Conservation (phyloP, 164 flowering plant species). For the Amborella trichopoda region DNA sequence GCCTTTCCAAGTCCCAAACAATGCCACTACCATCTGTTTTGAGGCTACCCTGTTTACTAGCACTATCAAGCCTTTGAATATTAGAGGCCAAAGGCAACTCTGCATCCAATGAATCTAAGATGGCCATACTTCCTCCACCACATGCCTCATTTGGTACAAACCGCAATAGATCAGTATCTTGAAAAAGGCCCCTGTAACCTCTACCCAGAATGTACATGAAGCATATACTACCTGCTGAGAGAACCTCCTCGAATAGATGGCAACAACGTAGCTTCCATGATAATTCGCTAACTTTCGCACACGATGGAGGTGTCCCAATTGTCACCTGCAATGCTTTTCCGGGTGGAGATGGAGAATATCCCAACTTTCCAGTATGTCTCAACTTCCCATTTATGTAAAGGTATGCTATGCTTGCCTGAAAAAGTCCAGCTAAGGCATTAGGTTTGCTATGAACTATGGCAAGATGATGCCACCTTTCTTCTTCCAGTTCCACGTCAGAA, state of each 20-base stretch:
- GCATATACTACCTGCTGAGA: conserved; percentile 81
- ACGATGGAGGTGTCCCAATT: conserved; percentile 65
- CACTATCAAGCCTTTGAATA: conserved; percentile 50
- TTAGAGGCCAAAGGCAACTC: conserved; percentile 50
- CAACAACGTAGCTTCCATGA: conserved; percentile 88
- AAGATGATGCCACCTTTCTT: conserved; percentile 98
- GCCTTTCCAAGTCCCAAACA: conserved; percentile 92
- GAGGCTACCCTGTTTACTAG: conserved; percentile 34
- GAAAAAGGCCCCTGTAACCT: conserved; percentile 97
- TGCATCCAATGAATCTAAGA: conserved; percentile 80
- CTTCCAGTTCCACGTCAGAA: conserved; percentile 76
- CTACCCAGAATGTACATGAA: conserved; percentile 98
- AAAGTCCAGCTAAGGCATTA: conserved; percentile 97
- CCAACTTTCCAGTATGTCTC: conserved; percentile 89
- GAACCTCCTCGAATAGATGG: conserved; percentile 95
- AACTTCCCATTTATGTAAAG: conserved; percentile 91
- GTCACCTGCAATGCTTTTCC: conserved; percentile 91
- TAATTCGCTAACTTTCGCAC: conserved; percentile 52
- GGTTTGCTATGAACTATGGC: conserved; percentile 98
- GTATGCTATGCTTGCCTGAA: conserved; percentile 94
- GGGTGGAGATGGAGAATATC: conserved; percentile 91
- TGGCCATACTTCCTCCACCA: conserved; percentile 98
- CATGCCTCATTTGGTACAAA: conserved; percentile 98
- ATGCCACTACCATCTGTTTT: conserved; percentile 91
- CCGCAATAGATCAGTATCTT: conserved; percentile 75